Evolutionary conservation across 1,284 basidiomycete genomes (phyloP).

Genomic region (Fomitopsis betulina): DNA sequence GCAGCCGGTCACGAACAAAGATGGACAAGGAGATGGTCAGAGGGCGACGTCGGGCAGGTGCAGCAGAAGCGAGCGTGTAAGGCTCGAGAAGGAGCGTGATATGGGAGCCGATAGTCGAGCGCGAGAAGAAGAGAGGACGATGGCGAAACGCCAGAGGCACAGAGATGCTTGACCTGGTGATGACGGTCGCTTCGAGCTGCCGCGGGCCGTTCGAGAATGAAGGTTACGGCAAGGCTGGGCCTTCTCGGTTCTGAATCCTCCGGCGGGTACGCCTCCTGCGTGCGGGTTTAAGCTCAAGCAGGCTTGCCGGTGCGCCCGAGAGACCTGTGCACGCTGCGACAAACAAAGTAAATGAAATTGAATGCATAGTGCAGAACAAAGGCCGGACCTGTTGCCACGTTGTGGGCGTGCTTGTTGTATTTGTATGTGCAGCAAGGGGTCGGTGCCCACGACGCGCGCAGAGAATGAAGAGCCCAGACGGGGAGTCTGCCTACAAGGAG

Average conservation of each 20-base stretch:
- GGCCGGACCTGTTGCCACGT: constrained; percentile 22
- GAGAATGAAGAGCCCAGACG: constrained; percentile 1
- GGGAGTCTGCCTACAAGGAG: constrained; percentile 6
- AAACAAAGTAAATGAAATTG: constrained; percentile 6
- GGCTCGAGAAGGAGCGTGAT: constrained; percentile 18
- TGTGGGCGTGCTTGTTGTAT: constrained; percentile 20
- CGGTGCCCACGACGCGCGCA: constrained; percentile 3
- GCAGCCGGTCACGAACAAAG: constrained; percentile 13
- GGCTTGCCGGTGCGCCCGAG: not conserved
- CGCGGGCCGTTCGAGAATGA: constrained; percentile 24
- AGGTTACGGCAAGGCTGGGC: constrained; percentile 18
- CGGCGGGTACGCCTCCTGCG: not conserved
- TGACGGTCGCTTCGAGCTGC: constrained; percentile 26
- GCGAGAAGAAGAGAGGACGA: constrained; percentile 28
- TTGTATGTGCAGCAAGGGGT: constrained; percentile 16
- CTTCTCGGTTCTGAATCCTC: not conserved
- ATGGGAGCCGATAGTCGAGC: constrained; percentile 23
- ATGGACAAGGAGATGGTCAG: constrained; percentile 8
- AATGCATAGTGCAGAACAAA: constrained; percentile 8
- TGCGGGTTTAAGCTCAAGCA: not conserved
- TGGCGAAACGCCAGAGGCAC: constrained; percentile 27
- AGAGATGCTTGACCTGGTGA: constrained; percentile 20
- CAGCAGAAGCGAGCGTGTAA: constrained; percentile 14
- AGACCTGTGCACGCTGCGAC: constrained; percentile 1
- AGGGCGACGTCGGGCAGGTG: constrained; percentile 6